Conservation (phyloP, 2,329 filamentous ascomycete species). For the Nakataea oryzae region DNA sequence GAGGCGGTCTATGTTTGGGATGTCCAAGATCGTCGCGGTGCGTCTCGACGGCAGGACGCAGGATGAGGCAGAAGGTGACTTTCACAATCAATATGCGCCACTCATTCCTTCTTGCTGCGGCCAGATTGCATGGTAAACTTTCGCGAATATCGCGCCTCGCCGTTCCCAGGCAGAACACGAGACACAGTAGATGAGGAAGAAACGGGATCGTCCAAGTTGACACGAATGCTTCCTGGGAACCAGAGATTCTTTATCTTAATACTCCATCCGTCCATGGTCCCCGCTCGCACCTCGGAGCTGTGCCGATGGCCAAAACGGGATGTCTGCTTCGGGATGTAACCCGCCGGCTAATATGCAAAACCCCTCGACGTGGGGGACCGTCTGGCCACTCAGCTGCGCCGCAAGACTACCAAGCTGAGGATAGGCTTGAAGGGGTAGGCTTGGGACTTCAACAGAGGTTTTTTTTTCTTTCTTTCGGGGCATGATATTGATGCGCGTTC, state of each 20-base stretch:
- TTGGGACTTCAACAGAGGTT: no score
- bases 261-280: not conserved
- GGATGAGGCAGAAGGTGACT: not conserved
- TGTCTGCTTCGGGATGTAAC: not conserved
- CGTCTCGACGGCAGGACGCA: not conserved
- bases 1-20: no score
- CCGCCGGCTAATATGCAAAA: not conserved
- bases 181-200: not conserved
- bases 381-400: not conserved
- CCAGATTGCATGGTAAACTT: not conserved
- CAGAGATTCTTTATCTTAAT: not conserved
- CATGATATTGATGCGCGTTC: no score
- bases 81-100: not conserved
- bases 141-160: not conserved
- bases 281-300: not conserved
- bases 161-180: not conserved
- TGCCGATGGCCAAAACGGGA: not conserved
- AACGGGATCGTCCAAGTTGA: not conserved
- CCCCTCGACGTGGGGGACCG: not conserved
- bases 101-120: not conserved
- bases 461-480: no score
- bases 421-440: no score
- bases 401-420: not conserved
- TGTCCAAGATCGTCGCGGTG: not conserved
- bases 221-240: not conserved